Percentiles rank a stretch among this genome's conserved stretches.
phyloP scores from a whole-genome alignment of 345 rosid species.

The Arabidopsis arenosa region DNA sequence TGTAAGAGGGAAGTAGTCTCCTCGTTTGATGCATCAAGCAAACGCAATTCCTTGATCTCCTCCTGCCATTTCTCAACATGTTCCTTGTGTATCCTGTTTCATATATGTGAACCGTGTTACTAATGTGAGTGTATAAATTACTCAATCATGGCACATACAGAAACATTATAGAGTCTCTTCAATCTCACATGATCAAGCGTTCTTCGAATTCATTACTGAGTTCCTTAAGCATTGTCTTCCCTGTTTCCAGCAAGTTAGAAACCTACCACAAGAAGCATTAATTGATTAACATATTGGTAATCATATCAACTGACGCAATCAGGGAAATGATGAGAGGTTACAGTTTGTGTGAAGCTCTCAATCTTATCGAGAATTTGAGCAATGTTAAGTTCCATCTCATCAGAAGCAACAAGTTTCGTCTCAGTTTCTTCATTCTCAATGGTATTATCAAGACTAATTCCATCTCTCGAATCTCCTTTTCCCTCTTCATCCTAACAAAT shows the following conservation, averaged over 20 bases:
- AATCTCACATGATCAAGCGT: slow-evolving; percentile 64
- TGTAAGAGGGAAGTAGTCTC: slow-evolving; percentile 64
- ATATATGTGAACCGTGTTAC: not conserved
- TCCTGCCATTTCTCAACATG: slow-evolving; percentile 88
- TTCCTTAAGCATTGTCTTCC: slow-evolving; percentile 78
- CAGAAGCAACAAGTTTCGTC: slow-evolving; percentile 60
- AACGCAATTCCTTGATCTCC: slow-evolving; percentile 72
- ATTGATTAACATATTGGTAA: not conserved
- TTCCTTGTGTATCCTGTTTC: slow-evolving; percentile 77
- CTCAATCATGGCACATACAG: slow-evolving; percentile 6
- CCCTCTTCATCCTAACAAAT: slow-evolving; percentile 56
- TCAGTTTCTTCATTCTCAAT: slow-evolving; percentile 64
- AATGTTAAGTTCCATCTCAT: slow-evolving; percentile 76
- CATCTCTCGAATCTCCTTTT: slow-evolving; percentile 49
- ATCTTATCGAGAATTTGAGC: slow-evolving; percentile 71
- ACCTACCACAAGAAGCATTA: slow-evolving; percentile 52
- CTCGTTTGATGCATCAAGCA: slow-evolving; percentile 81
- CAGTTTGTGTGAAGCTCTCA: slow-evolving; percentile 78
- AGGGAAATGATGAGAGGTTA: slow-evolving; percentile 37
- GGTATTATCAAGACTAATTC: slow-evolving; percentile 44
- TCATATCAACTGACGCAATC: not conserved
- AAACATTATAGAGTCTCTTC: slow-evolving; percentile 10
- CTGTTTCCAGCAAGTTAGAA: slow-evolving; percentile 77
- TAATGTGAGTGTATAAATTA: slow-evolving; percentile 11
- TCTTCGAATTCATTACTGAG: slow-evolving; percentile 82